Evolutionary conservation across 2,329 filamentous ascomycete genomes (phyloP).

Genomic region (Orbilia brochopaga): DNA sequence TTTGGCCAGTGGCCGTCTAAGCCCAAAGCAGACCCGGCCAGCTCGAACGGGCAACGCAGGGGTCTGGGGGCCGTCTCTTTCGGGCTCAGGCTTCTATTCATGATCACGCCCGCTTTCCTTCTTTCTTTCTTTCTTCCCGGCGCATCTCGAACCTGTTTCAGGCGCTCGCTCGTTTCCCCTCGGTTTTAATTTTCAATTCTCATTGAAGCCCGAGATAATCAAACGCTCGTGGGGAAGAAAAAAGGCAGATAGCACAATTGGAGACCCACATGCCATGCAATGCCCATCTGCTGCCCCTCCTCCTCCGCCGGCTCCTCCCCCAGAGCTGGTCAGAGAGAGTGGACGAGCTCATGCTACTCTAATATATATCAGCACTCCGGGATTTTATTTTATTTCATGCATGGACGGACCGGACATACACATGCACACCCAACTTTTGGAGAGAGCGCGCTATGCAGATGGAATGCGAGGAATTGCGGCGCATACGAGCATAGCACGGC

Average conservation of each 20-base stretch:
- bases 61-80: no score
- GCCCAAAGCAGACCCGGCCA: constrained; percentile 45
- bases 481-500: constrained; percentile 30
- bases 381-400: no score
- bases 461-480: constrained; percentile 40
- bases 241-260: constrained; percentile 8
- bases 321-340: no score
- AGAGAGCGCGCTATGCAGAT: constrained; percentile 11
- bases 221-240: constrained; percentile 22
- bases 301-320: neutral
- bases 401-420: constrained; percentile 9
- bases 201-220: constrained; percentile 44
- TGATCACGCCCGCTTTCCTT: no score
- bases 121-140: no score
- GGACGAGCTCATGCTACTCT: neutral
- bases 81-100: no score
- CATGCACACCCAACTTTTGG: no score
- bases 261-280: constrained; percentile 28
- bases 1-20: constrained; percentile 49
- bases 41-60: constrained; percentile 49
- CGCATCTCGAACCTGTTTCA: constrained; percentile 28
- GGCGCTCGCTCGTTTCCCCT: constrained; percentile 3
- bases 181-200: neutral
- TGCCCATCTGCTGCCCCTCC: neutral
- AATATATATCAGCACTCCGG: constrained; percentile 33